phyloP scores from a whole-genome alignment of 768 basidiomycete genomes.

The Rhizopogon vinicolor region DNA sequence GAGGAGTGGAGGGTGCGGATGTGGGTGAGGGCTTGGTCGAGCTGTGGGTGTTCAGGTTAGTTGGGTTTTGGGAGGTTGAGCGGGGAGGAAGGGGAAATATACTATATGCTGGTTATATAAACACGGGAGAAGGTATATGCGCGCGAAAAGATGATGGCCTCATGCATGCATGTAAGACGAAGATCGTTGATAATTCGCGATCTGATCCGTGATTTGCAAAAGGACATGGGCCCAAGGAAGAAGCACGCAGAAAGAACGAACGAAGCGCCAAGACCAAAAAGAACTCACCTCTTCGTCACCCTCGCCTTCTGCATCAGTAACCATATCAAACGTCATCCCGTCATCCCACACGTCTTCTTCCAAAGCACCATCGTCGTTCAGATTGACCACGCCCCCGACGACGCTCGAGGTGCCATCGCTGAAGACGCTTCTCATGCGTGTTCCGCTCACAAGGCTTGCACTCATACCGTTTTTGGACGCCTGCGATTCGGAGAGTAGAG shows the following conservation, averaged over 20 bases:
- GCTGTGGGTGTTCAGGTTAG: constrained; percentile 23
- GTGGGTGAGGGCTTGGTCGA: constrained; percentile 38
- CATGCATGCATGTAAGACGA: neutral
- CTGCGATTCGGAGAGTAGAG: constrained; percentile 15
- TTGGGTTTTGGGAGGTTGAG: neutral
- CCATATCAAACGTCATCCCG: constrained; percentile 67
- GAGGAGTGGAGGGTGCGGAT: constrained; percentile 38
- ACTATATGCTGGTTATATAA: neutral
- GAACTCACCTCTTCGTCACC: constrained; percentile 66
- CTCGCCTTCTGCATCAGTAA: constrained; percentile 57
- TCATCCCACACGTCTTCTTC: constrained; percentile 37
- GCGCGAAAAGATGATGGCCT: neutral
- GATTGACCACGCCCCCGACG: constrained; percentile 6
- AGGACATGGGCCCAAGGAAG: neutral
- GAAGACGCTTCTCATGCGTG: neutral
- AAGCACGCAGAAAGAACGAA: neutral
- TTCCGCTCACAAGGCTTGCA: neutral
- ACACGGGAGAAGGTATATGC: neutral
- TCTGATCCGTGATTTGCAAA: neutral
- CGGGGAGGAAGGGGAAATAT: no score
- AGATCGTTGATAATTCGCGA: no score
- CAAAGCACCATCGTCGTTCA: constrained; percentile 13
- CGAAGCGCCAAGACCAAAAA: neutral
- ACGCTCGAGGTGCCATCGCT: neutral
- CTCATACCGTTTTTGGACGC: neutral